These are phyloP conservation scores for Pascua sp. DNA, from an alignment of 1,284 basidiomycete species.

Conservation along the genomic window DNA sequence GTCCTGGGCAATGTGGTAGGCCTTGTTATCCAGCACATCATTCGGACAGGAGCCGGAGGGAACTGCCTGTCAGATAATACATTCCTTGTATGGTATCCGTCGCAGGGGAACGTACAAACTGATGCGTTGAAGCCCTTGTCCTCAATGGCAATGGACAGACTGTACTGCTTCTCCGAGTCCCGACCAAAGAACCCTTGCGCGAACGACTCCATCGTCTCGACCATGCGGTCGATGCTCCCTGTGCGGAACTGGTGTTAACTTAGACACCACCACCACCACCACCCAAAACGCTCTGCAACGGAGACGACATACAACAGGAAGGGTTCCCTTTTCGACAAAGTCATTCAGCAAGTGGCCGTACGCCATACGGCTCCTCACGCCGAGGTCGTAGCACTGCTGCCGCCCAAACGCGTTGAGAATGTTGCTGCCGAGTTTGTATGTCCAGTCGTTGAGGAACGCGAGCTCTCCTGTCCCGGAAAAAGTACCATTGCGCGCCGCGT, in stretches of 20 bases:
- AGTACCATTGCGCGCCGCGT: constrained; percentile 26
- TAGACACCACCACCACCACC: too few species aligned
- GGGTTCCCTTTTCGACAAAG: constrained; percentile 56
- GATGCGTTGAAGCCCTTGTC: constrained; percentile 54
- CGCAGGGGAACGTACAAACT: constrained; percentile 36
- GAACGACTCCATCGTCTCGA: constrained; percentile 76
- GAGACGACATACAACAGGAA: constrained; percentile 24
- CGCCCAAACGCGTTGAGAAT: constrained; percentile 53
- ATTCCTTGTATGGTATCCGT: too few species aligned
- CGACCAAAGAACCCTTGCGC: constrained; percentile 78
- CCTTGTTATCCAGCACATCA: too few species aligned
- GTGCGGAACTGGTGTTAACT: constrained; percentile 66
- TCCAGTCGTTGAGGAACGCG: constrained; percentile 52
- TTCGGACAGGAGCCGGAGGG: too few species aligned
- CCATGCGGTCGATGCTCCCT: constrained; percentile 72
- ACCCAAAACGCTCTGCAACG: too few species aligned
- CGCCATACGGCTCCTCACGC: constrained; percentile 53
- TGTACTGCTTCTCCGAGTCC: constrained; percentile 75
- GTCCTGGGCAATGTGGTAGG: too few species aligned
- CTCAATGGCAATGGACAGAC: constrained; percentile 58
- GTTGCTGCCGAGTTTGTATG: constrained; percentile 51
- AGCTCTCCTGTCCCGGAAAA: constrained; percentile 43
- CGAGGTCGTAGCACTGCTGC: constrained; percentile 46
- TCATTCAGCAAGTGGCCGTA: constrained; percentile 77
- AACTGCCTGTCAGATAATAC: too few species aligned